Percentiles rank a stretch among this genome's conserved stretches.
Conservation (phyloP, 306 rosid species). For the Prunus davidiana region DNA sequence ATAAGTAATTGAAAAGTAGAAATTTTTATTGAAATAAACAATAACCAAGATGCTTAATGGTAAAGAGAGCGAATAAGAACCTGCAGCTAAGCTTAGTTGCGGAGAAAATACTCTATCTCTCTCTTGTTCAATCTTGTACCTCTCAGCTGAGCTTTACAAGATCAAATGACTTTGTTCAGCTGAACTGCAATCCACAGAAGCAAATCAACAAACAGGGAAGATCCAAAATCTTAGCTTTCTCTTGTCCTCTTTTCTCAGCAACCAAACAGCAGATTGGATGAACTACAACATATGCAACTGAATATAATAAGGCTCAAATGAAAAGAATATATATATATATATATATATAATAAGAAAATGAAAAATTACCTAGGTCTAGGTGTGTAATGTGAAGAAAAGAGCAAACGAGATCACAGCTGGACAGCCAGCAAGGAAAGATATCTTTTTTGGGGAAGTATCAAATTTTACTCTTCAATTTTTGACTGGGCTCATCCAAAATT, state of each 20-base stretch:
- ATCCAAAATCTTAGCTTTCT: constrained; percentile 2
- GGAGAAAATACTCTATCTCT: background rate
- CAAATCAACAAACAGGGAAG: background rate
- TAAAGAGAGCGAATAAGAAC: constrained; percentile 12
- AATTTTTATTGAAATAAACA: background rate
- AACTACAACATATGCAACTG: constrained; percentile 19
- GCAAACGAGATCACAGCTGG: too few species aligned
- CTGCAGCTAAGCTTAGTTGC: background rate
- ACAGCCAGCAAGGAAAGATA: background rate
- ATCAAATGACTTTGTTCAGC: background rate
- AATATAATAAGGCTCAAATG: constrained; percentile 3
- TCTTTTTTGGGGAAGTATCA: background rate
- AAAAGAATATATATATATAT: background rate
- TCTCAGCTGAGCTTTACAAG: background rate
- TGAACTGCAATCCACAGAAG: constrained; percentile 5
- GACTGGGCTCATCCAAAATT: background rate
- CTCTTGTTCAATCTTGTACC: background rate
- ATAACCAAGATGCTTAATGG: background rate
- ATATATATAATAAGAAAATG: background rate
- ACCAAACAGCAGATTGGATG: constrained; percentile 5
- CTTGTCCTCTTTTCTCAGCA: constrained; percentile 9
- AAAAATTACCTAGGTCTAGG: background rate
- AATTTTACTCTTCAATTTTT: background rate
- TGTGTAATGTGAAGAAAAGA: background rate
- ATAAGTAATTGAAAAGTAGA: background rate